Evolutionary conservation across 1,139 yeast genomes (phyloP), one percentile per base, ranked within the genome.

Genomic region (Nadsonia starkeyi-henricii): DNA sequence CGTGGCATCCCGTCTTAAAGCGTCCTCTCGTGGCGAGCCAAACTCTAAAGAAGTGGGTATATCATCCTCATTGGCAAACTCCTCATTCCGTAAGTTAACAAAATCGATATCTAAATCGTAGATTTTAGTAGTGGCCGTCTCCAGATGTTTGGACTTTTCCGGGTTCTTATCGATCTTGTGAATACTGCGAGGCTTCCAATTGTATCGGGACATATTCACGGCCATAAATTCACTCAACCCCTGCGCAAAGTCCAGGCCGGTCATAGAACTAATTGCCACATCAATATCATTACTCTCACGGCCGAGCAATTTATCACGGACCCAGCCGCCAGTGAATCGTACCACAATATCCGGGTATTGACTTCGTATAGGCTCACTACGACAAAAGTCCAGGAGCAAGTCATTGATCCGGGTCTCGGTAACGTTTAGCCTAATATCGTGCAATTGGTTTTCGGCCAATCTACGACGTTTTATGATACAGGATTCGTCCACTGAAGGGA

Each of bases 241-340:
- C 45, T 71, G 70, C 1, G 95, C 96, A 68, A 93, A 91, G 43
- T 79, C 80, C 60, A 84, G 86, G 0, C 99, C 99, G 0, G 95
- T 77, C 58, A 85, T 67, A 50, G 72, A 72, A 62, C 91, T 88
- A 50, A 93, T 76, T 5, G 96, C 97, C 49, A 91, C 85, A 59
- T 91, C 99, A 43, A 91, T 70, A 63, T 91, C 99, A 60, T 91
- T 80, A 48, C 93, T 81, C 30, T 77, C 79, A 46, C 74, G 72
- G 0, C 94, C 94, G 41, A 93, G 68, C 41, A 91, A 68, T 67
- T 91, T 91, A 64, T 91, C 99, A 57, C 99, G 74, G 4, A 91
- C 99, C 99, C 99, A 91, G 1, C 99, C 99, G 33, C 99, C 99
- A 0, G 97, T 89, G 56, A 91, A 84, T 54, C 99, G 66, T 20